A percentile compares a stretch with the other conserved stretches of the same genome.
Conservation (phyloP, 169 alveolate genomes). For the Eimeria sp. region DNA sequence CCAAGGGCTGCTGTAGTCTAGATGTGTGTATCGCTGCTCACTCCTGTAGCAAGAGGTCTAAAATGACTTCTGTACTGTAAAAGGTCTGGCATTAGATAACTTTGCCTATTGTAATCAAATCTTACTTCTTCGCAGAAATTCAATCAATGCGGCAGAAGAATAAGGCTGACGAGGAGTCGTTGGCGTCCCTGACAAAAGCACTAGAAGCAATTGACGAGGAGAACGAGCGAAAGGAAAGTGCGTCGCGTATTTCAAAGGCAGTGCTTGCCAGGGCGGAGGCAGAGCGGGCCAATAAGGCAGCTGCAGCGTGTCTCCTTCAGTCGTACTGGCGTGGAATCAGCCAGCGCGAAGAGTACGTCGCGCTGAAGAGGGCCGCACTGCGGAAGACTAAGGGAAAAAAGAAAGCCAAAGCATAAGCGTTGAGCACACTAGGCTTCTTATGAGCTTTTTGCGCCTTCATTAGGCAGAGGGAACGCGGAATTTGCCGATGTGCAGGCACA, state of each 20-base stretch:
- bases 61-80: background rate
- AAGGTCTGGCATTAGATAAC: background rate
- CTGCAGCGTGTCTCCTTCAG: slow-evolving; percentile 77
- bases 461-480: background rate
- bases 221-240: slow-evolving; percentile 56
- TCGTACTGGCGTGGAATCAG: slow-evolving; percentile 80
- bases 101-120: no score
- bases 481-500: background rate
- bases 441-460: background rate
- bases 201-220: slow-evolving; percentile 65
- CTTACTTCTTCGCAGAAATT: slow-evolving; percentile 33
- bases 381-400: slow-evolving; percentile 50
- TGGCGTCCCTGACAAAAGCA: slow-evolving; percentile 4
- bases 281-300: slow-evolving; percentile 13
- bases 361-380: slow-evolving; percentile 78
- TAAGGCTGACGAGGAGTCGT: slow-evolving; percentile 27
- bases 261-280: slow-evolving; percentile 16
- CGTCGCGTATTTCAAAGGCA: slow-evolving; percentile 18
- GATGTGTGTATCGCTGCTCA: background rate
- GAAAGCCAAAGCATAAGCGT: background rate
- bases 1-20: no score
- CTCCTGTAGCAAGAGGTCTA: background rate
- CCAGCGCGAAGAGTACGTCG: slow-evolving; percentile 80
- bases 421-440: background rate
- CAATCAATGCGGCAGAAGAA: slow-evolving; percentile 16